Evolutionary conservation across 2,329 filamentous ascomycete species (phyloP).

Genomic region (Teratosphaeriaceae sp.): DNA sequence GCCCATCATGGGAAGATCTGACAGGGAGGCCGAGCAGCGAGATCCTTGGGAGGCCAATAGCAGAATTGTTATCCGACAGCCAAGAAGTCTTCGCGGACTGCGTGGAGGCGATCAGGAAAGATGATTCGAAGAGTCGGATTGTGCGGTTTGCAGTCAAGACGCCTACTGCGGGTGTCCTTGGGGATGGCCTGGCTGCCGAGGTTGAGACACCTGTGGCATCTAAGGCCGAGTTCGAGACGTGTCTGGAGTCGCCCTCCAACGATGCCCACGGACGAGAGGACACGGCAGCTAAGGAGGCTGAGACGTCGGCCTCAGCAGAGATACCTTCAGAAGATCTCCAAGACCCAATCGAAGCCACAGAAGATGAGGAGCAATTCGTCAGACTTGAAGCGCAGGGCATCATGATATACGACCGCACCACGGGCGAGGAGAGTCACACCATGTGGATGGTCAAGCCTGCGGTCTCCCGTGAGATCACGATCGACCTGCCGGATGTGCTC

Average conservation of each 20-base stretch:
- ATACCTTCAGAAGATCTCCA: background rate
- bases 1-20: conserved; percentile 90
- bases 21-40: conserved; percentile 70
- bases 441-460: conserved; percentile 99
- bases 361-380: conserved; percentile 44
- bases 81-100: conserved; percentile 74
- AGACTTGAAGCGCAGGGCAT: conserved; percentile 95
- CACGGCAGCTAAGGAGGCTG: background rate
- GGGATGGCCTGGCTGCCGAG: conserved; percentile 32
- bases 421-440: conserved; percentile 83
- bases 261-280: background rate
- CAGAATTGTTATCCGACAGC: conserved; percentile 75
- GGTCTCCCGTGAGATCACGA: conserved; percentile 85
- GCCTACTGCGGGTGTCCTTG: conserved; percentile 50
- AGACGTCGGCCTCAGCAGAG: background rate
- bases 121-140: conserved; percentile 88
- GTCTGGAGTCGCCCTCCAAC: no score
- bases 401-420: conserved; percentile 89
- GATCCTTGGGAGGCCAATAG: conserved; percentile 69
- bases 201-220: conserved; percentile 24
- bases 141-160: conserved; percentile 69
- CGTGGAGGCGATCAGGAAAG: conserved; percentile 81
- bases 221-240: conserved; percentile 14
- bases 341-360: conserved; percentile 3
- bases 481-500: conserved; percentile 81